Percentiles rank a stretch among this genome's conserved stretches.
These are phyloP conservation scores for Kodamaea ohmeri DNA, from an alignment of 1,139 yeast species.

Conservation along the genomic window DNA sequence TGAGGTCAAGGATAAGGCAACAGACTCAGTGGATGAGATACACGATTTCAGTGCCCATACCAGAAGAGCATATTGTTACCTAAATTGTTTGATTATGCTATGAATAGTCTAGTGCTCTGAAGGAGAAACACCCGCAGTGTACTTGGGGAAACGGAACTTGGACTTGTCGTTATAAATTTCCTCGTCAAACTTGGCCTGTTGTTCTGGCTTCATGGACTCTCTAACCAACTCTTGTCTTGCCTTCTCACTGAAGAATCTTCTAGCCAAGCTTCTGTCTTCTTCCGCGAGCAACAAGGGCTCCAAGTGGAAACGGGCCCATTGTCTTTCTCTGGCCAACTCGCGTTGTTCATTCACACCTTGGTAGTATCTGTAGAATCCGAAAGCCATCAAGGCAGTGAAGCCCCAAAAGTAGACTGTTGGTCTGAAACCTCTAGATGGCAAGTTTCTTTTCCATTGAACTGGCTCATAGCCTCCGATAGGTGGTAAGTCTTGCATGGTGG, in stretches of 20 bases:
- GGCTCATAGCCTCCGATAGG: slow-evolving; percentile 86
- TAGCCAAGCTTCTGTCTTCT: slow-evolving; percentile 73
- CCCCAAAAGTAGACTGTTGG: slow-evolving; percentile 71
- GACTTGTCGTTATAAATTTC: slow-evolving; percentile 46
- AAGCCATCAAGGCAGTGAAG: slow-evolving; percentile 59
- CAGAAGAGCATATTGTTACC: not conserved
- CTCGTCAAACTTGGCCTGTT: slow-evolving; percentile 41
- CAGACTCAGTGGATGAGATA: too few relatives aligned
- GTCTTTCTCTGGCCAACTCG: slow-evolving; percentile 73
- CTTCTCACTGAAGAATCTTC: slow-evolving; percentile 67
- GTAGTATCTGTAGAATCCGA: slow-evolving; percentile 68
- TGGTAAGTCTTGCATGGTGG: slow-evolving; percentile 72
- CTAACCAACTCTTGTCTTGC: slow-evolving; percentile 61
- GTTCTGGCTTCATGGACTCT: slow-evolving; percentile 42
- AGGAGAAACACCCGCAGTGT: slow-evolving; percentile 42
- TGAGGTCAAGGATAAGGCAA: too few relatives aligned
- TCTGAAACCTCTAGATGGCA: slow-evolving; percentile 82
- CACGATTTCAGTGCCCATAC: too few relatives aligned
- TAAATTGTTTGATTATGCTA: slow-evolving; percentile 4
- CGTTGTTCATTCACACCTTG: slow-evolving; percentile 73
- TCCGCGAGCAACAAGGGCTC: slow-evolving; percentile 80
- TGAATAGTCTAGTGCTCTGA: slow-evolving; percentile 25
- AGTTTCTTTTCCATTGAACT: slow-evolving; percentile 85
- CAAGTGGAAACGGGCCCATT: slow-evolving; percentile 73
- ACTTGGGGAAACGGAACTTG: slow-evolving; percentile 46